These are phyloP conservation scores for Asclepias syriaca DNA, from an alignment of 257 asterid genomes.

Conservation along the genomic window DNA sequence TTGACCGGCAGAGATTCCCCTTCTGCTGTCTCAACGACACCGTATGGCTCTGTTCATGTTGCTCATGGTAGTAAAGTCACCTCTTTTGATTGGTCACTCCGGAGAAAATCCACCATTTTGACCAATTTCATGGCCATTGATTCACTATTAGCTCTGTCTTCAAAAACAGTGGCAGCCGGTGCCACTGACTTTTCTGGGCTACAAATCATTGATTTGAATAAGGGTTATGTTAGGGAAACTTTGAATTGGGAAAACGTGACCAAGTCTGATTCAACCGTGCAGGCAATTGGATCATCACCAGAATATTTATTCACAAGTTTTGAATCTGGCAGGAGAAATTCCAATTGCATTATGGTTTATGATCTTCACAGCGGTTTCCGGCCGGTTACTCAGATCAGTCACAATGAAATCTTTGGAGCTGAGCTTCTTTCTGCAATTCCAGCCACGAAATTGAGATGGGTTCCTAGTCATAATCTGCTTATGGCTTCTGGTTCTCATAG, in stretches of 20 bases:
- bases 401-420: slow-evolving; percentile 82
- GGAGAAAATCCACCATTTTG: slow-evolving; percentile 68
- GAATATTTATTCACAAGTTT: slow-evolving; percentile 78
- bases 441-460: slow-evolving; percentile 78
- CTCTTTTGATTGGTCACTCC: slow-evolving; percentile 88
- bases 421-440: slow-evolving; percentile 89
- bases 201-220: slow-evolving; percentile 68
- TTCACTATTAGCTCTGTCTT: slow-evolving; percentile 66
- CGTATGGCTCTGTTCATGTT: slow-evolving; percentile 69
- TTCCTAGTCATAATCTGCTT: slow-evolving; percentile 59
- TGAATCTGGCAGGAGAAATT: slow-evolving; percentile 81
- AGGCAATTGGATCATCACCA: slow-evolving; percentile 64
- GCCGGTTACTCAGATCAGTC: slow-evolving; percentile 57
- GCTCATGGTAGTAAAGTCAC: slow-evolving; percentile 92
- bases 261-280: slow-evolving; percentile 79
- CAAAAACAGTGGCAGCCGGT: slow-evolving; percentile 68
- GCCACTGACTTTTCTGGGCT: slow-evolving; percentile 91
- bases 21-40: slow-evolving; percentile 61
- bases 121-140: slow-evolving; percentile 82
- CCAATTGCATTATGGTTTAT: slow-evolving; percentile 80
- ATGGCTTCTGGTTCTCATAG: slow-evolving; percentile 97
- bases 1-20: slow-evolving; percentile 84
- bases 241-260: slow-evolving; percentile 94
- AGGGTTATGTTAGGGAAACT: slow-evolving; percentile 56
- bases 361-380: slow-evolving; percentile 49